Percentiles rank a stretch among this genome's conserved stretches.
Conservation (phyloP, 805 yeast genomes). For the Wickerhamiella kurtzmanii region DNA sequence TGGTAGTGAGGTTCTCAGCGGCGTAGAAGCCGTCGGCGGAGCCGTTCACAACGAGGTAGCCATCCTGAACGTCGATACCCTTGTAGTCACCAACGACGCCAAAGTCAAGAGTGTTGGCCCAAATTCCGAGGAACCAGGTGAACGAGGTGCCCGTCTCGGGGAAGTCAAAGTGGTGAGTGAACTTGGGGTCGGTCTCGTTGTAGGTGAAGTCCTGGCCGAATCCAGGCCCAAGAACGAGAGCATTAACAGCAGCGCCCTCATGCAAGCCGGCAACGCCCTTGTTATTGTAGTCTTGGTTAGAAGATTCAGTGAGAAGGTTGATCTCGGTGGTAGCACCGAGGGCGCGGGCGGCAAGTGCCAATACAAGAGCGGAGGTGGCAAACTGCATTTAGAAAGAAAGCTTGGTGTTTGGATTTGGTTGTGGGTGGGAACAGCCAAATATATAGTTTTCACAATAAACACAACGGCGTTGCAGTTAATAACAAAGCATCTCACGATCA, state of each 20-base stretch:
- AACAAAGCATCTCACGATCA: too few species aligned
- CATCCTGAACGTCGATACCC: not conserved
- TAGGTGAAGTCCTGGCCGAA: not conserved
- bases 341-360: not conserved
- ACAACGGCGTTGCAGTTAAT: too few species aligned
- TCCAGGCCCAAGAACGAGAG: not conserved
- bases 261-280: not conserved
- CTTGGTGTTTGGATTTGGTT: not conserved
- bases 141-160: not conserved
- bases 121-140: not conserved
- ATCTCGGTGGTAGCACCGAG: not conserved
- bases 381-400: too few species aligned
- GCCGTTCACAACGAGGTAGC: conserved; percentile 5
- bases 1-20: conserved; percentile 1
- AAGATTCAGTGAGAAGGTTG: not conserved
- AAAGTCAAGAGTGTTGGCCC: not conserved
- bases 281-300: not conserved
- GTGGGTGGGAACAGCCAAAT: too few species aligned
- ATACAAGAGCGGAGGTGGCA: too few species aligned
- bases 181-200: conserved; percentile 1
- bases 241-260: conserved; percentile 5
- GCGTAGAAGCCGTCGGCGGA: conserved; percentile 3
- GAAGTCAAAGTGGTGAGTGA: not conserved
- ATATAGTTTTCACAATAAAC: too few species aligned
- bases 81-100: conserved; percentile 1